A percentile compares a stretch with the other conserved stretches of the same genome.
phyloP scores from a whole-genome alignment of 163 green algal genomes.

The Scenedesmus sp. region DNA sequence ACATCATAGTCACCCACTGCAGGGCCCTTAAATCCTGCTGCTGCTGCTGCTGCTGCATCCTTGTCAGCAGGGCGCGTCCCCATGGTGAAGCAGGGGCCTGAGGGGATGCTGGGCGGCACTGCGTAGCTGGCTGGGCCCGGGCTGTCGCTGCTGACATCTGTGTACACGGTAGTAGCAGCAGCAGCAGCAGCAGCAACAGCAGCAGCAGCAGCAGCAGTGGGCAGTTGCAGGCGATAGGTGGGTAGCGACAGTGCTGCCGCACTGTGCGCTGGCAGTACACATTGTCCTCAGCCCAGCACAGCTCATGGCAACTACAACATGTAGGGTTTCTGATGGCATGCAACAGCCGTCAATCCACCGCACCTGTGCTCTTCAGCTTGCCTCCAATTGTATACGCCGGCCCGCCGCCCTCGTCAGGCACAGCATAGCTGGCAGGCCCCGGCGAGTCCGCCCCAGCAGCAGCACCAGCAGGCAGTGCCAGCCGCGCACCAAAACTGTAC shows the following conservation, averaged over 20 bases:
- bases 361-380: neutral
- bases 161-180: neutral
- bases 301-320: too few species aligned
- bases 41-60: neutral
- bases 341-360: too few species aligned
- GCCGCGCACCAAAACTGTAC: conserved; percentile 5
- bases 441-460: conserved; percentile 6
- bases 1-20: conserved; percentile 16
- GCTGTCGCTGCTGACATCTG: neutral
- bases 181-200: neutral
- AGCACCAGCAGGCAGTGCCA: neutral
- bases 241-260: too few species aligned
- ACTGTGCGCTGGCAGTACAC: too few species aligned
- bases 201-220: too few species aligned
- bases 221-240: too few species aligned
- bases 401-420: neutral
- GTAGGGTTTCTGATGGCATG: too few species aligned
- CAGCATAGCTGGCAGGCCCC: conserved; percentile 4
- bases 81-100: conserved; percentile 30
- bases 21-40: neutral
- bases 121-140: neutral
- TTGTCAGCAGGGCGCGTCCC: neutral
- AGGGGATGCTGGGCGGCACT: neutral
- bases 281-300: too few species aligned
- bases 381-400: neutral